Conservation (phyloP, 768 basidiomycete species). For the Amanita rimosa region DNA sequence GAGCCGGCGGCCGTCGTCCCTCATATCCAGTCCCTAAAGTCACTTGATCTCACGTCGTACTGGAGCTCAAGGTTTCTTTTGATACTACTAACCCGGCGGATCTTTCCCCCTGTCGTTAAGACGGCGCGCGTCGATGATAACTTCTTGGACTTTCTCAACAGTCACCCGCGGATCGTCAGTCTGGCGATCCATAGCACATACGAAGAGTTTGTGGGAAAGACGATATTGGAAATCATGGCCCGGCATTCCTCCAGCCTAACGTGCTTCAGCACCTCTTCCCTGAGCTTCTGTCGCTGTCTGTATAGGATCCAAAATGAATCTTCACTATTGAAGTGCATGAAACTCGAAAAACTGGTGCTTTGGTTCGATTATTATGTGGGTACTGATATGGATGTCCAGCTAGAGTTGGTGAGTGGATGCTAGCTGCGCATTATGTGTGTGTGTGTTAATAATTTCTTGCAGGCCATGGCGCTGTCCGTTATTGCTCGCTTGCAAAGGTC, state of each 20-base stretch:
- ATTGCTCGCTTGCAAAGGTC: background rate
- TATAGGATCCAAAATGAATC: background rate
- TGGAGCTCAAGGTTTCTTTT: background rate
- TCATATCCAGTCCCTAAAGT: background rate
- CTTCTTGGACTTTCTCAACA: background rate
- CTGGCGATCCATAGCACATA: background rate
- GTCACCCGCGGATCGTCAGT: background rate
- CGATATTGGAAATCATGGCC: constrained; percentile 1
- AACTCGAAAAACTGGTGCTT: background rate
- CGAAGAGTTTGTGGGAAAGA: background rate
- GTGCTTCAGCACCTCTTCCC: background rate
- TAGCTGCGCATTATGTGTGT: background rate
- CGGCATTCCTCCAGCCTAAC: background rate
- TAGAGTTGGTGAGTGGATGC: background rate
- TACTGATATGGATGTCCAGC: background rate
- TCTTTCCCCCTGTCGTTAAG: background rate
- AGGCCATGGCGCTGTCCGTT: background rate
- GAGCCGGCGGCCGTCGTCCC: background rate
- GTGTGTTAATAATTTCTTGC: background rate
- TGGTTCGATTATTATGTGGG: background rate
- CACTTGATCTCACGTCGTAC: background rate
- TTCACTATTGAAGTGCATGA: background rate
- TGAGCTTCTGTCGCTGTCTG: background rate
- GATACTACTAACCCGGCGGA: background rate
- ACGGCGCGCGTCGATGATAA: background rate